Evolutionary conservation across 164 flowering plant species (phyloP), one percentile per base, ranked within the genome.

Genomic region (Nymphaea thermarum): DNA sequence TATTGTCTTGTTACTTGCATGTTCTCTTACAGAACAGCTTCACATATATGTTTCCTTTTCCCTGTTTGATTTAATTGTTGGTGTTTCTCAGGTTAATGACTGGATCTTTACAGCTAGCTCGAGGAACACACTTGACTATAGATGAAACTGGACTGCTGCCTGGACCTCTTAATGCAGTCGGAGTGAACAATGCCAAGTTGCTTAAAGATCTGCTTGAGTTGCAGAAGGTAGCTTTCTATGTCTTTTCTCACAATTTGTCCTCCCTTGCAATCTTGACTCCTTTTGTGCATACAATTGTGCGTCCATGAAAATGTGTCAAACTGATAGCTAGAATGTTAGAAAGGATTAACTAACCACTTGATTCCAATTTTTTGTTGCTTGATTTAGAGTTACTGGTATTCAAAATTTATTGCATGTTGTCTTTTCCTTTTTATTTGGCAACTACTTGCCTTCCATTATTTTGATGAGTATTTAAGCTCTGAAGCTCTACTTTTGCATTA

Each of bases 61-160:
- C 17, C 53, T 25, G 36, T 25, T 67, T 5, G n/a, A 5, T n/a
- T n/a, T 8, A 11, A 61, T n/a, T n/a, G 25, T 61, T 61, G 8
- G 42, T 0, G n/a, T 61, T 11, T n/a, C 64, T 61, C 85, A 94
- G 99, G 75, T 76, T 94, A 76, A 77, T 80, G n/a, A 77, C 88
- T 66, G 98, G 94, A 64, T 77, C 68, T 67, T 78, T 94, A 67
- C 99, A 94, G 82, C 75, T 91, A 18, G 86, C 92, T 66, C 86
- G 90, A 18, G 96, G 98, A 25, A 78, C 98, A 55, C 98, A 91
- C 78, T 65, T 94, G 72, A 87, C 80, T 18, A 70, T 94, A 71
- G 99, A 91, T 73, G 97, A 91, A 80, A 91, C 96, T 57, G 82
- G 78, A 62, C 72, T 94, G 71, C 70, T 82, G 74, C 66, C 85